These are phyloP conservation scores for Nicotiana otophora DNA, from an alignment of 257 asterid genomes.

Conservation along the genomic window DNA sequence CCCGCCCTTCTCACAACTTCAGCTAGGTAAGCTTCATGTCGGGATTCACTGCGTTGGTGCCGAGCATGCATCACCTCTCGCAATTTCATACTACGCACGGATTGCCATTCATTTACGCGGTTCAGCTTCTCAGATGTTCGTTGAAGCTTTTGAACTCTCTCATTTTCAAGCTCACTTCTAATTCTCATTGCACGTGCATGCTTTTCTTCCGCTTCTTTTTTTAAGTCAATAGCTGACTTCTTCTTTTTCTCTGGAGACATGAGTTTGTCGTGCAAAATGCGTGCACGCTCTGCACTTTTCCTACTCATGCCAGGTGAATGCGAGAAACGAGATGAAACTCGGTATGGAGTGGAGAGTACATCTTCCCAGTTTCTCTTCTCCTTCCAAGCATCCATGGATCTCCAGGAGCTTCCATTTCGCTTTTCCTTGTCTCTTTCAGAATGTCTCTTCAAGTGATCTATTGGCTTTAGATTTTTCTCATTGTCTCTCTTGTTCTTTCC, in stretches of 20 bases:
- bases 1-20: conserved; percentile 97
- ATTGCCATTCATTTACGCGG: conserved; percentile 94
- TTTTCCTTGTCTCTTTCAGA: conserved; percentile 71
- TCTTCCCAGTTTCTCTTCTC: conserved; percentile 99
- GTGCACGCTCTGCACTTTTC: conserved; percentile 79
- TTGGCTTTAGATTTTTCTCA: conserved; percentile 45
- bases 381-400: conserved; percentile 97
- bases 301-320: conserved; percentile 87
- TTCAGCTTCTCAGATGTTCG: conserved; percentile 84
- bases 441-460: conserved; percentile 50
- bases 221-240: conserved; percentile 76
- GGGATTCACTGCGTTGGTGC: conserved; percentile 81
- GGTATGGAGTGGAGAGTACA: conserved; percentile 75
- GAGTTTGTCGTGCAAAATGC: conserved; percentile 87
- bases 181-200: conserved; percentile 98
- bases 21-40: conserved; percentile 94
- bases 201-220: conserved; percentile 92
- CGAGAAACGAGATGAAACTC: conserved; percentile 84
- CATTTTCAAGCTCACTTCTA: conserved; percentile 87
- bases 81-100: conserved; percentile 80
- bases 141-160: conserved; percentile 95
- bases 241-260: conserved; percentile 98
- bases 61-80: conserved; percentile 91
- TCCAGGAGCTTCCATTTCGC: conserved; percentile 56
- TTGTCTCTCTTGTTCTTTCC: conserved; percentile 54